Evolutionary conservation across 495 filamentous ascomycete genomes (phyloP).

Genomic region (Oidiodendron maius): DNA sequence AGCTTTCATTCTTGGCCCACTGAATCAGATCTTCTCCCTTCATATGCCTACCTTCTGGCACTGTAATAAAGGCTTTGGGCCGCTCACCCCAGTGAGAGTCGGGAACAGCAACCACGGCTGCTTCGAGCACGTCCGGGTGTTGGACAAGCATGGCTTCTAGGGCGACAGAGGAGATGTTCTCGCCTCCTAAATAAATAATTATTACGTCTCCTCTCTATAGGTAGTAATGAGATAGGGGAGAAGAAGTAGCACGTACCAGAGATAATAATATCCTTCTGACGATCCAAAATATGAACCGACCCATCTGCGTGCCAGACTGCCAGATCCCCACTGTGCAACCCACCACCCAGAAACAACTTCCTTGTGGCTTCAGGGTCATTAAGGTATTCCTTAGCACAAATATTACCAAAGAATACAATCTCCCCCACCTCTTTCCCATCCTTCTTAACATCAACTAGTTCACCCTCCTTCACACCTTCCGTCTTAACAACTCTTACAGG

Average conservation of each 20-base stretch:
- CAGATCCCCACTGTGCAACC: constrained; percentile 82
- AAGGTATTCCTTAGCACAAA: constrained; percentile 87
- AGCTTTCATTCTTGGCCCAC: constrained; percentile 75
- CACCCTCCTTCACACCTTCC: constrained; percentile 53
- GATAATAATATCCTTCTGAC: constrained; percentile 97
- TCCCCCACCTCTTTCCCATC: constrained; percentile 91
- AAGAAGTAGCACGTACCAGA: constrained; percentile 56
- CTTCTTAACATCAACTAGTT: constrained; percentile 66
- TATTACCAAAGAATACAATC: constrained; percentile 86
- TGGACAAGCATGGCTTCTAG: constrained; percentile 88
- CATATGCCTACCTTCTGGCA: constrained; percentile 55
- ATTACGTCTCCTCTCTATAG: not conserved
- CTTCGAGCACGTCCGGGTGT: constrained; percentile 86
- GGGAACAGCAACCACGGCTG: constrained; percentile 80
- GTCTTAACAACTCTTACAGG: constrained; percentile 79
- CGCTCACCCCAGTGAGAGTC: constrained; percentile 93
- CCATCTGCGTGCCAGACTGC: constrained; percentile 91
- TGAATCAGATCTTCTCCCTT: constrained; percentile 67
- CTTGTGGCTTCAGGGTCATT: constrained; percentile 82
- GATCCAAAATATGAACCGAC: constrained; percentile 84
- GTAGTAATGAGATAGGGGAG: not conserved
- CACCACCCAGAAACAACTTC: constrained; percentile 85
- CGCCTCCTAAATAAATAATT: constrained; percentile 58
- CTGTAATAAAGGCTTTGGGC: constrained; percentile 88
- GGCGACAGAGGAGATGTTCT: constrained; percentile 93